Evolutionary conservation across 2,329 filamentous ascomycete genomes (phyloP), one percentile per base, ranked within the genome.

Genomic region (Nakataea oryzae): DNA sequence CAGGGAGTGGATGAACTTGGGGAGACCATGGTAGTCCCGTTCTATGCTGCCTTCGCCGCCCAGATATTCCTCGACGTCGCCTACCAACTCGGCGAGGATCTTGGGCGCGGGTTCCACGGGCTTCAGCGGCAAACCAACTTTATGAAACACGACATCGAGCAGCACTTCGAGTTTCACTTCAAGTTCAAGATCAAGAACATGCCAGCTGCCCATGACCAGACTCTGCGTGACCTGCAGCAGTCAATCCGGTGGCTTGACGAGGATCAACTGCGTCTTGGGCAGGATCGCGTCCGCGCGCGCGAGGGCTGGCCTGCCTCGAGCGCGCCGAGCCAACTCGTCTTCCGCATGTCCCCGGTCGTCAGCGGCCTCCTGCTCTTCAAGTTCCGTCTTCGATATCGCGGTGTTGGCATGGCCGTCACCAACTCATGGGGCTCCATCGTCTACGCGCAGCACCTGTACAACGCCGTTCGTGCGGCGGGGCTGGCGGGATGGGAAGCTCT

Each of bases 41-140:
- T 78, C 54, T 73, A 70, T 63, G 67, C 74, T 11, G 67, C 73
- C 1, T 79, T 79, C 62, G 75, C 74, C 11, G 68, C 71, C 5
- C 76, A 79, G 58, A 62, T 76, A 13, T 75, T 74, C 62, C 72
- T 80, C 4, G 77, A 79, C 55, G 74, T 77, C 41, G 71, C 75
- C 17, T 70, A 76, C 62, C 61, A 64, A 3, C 64, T 77, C 2
- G 64, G 72, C 17, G 63, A 63, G 30, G 13, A 58, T 1, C 62
- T 63, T 17, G 41, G 61, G 8, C 30, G 57, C 12, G 57, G 63
- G 0, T 68, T 65, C 26, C 3, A 41, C 3, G 64, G 62, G 9
- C 57, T 70, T 30, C 24, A 61, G 2, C n/a, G 55, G 13, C 64
- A 67, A 47, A 54, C 63, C 17, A 60, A 59, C 3, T 50, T 66